These are phyloP conservation scores for Cutaneotrichosporon curvatum DNA, from an alignment of 1,284 basidiomycete genomes.

Conservation along the genomic window DNA sequence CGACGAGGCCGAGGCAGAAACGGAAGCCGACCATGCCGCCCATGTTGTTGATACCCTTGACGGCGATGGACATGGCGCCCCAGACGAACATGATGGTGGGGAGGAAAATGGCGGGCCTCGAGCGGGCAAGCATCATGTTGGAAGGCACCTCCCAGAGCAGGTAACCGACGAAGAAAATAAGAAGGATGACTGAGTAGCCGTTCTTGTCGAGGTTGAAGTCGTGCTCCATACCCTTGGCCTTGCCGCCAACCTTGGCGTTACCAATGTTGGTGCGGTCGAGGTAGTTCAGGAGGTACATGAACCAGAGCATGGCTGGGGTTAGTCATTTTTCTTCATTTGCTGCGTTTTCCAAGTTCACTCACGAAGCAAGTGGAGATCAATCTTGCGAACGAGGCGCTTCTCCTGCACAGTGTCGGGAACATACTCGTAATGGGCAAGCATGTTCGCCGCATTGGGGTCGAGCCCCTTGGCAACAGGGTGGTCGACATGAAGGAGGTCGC, in stretches of 20 bases:
- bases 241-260: slow-evolving; percentile 34
- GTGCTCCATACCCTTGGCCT: slow-evolving; percentile 37
- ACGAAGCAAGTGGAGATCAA: slow-evolving; percentile 36
- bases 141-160: slow-evolving; percentile 43
- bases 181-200: slow-evolving; percentile 22
- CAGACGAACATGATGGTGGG: slow-evolving; percentile 24
- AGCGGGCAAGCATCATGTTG: slow-evolving; percentile 35
- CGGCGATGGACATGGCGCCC: slow-evolving; percentile 22
- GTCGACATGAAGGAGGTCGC: too few relatives aligned
- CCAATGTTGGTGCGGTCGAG: slow-evolving; percentile 27
- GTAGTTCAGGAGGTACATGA: slow-evolving; percentile 21
- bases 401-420: slow-evolving; percentile 38
- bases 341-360: too few relatives aligned
- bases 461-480: too few relatives aligned
- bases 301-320: background rate
- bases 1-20: slow-evolving; percentile 25
- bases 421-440: slow-evolving; percentile 16
- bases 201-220: slow-evolving; percentile 30
- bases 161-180: slow-evolving; percentile 40
- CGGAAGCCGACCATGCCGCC: slow-evolving; percentile 20
- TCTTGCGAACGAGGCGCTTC: slow-evolving; percentile 42
- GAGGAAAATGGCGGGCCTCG: slow-evolving; percentile 18
- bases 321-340: background rate
- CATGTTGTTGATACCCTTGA: slow-evolving; percentile 12
- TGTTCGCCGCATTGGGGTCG: background rate